Percentiles rank a stretch among this genome's conserved stretches.
Conservation (phyloP, 208 protist species). For the Crithidia thermophila region DNA sequence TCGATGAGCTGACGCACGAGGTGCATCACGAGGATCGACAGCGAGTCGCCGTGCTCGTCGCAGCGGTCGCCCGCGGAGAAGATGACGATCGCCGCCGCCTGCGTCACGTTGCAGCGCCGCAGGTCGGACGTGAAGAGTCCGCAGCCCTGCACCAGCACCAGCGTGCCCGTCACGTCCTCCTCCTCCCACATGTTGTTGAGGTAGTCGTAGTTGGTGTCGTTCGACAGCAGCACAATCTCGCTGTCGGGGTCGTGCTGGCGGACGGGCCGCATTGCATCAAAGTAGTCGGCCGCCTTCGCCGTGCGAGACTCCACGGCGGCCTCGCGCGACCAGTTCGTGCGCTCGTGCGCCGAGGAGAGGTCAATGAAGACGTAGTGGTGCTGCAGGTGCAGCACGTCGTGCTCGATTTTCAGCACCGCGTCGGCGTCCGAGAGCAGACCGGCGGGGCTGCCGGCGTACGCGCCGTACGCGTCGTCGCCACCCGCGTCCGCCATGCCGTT, state of each 20-base stretch:
- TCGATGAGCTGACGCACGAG: constrained; percentile 29
- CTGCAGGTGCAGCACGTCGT: constrained; percentile 26
- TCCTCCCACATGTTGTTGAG: constrained; percentile 46
- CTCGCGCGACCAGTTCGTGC: constrained; percentile 33
- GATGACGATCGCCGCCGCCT: constrained; percentile 39
- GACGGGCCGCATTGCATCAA: constrained; percentile 40
- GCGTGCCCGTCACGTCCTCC: constrained; percentile 25
- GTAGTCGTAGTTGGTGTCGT: constrained; percentile 36
- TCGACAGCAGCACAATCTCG: constrained; percentile 39
- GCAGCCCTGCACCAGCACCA: constrained; percentile 42
- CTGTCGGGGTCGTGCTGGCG: constrained; percentile 38
- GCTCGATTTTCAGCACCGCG: constrained; percentile 16
- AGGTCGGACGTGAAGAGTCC: constrained; percentile 41
- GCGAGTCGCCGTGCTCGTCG: constrained; percentile 41
- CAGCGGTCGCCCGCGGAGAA: constrained; percentile 44
- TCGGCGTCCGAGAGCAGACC: not conserved
- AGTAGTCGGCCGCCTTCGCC: constrained; percentile 46
- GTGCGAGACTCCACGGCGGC: constrained; percentile 28
- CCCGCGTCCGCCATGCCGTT: no score
- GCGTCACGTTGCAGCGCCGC: constrained; percentile 35
- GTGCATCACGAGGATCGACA: constrained; percentile 36
- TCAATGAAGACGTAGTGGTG: constrained; percentile 49
- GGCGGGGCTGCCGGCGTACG: not conserved
- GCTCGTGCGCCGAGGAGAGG: constrained; percentile 41
- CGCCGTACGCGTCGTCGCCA: not conserved